phyloP scores from a whole-genome alignment of 805 yeast species.

The Hanseniaspora valbyensis region DNA sequence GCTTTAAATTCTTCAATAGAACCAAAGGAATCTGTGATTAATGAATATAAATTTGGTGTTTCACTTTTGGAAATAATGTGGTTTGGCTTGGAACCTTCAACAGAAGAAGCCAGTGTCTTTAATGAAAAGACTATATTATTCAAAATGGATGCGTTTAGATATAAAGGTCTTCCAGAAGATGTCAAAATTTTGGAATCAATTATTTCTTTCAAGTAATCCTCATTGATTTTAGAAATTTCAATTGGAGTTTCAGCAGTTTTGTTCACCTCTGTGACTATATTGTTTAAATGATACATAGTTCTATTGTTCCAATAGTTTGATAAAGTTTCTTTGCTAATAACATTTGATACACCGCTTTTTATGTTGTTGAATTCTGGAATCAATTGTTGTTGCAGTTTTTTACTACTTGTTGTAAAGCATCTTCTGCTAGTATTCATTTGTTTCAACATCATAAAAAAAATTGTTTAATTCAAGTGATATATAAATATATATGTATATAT shows the following conservation, averaged over 20 bases:
- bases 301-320: not conserved
- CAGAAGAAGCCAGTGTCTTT: not conserved
- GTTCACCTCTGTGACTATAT: not conserved
- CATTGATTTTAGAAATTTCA: not conserved
- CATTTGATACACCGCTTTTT: not conserved
- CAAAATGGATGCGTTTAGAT: not conserved
- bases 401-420: not conserved
- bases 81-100: not conserved
- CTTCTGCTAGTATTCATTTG: not conserved
- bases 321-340: not conserved
- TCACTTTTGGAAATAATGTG: not conserved
- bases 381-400: not conserved
- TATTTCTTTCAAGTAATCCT: not conserved
- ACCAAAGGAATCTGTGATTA: conserved; percentile 47
- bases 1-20: conserved; percentile 65
- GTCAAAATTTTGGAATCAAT: not conserved
- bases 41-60: conserved; percentile 20
- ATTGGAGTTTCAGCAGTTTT: not conserved
- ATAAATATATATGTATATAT: no score
- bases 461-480: no score
- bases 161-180: not conserved
- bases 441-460: not conserved
- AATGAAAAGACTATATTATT: conserved; percentile 6
- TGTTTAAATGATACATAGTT: not conserved
- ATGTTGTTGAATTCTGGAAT: not conserved